Conservation (phyloP, 345 rosid genomes). For the Cardamine occulta region DNA sequence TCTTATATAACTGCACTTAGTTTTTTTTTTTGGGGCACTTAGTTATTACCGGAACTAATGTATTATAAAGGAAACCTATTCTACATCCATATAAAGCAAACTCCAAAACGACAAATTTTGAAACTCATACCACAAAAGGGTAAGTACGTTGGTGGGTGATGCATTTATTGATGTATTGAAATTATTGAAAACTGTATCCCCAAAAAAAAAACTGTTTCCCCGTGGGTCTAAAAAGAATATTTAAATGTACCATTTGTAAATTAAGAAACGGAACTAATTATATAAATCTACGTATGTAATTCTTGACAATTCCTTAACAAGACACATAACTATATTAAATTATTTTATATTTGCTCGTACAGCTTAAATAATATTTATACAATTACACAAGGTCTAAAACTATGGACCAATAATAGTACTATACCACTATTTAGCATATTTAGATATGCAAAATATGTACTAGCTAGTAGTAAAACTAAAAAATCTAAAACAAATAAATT, state of each 20-base stretch:
- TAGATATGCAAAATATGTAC: conserved; percentile 24
- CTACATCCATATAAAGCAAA: conserved; percentile 7
- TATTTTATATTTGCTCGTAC: conserved; percentile 19
- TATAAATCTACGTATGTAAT: conserved; percentile 1
- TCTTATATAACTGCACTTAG: no score
- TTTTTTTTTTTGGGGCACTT: no score
- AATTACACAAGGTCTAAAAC: conserved; percentile 1
- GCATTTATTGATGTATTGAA: conserved; percentile 27
- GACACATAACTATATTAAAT: not conserved
- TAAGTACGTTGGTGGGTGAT: conserved; percentile 39
- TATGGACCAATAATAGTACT: conserved; percentile 31
- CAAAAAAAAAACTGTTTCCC: not conserved
- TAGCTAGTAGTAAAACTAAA: not conserved
- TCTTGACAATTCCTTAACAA: not conserved
- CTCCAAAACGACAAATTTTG: conserved; percentile 15
- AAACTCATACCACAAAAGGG: conserved; percentile 36
- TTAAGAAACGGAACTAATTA: not conserved
- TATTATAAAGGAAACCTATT: not conserved
- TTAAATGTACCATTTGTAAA: not conserved
- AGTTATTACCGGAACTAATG: no score
- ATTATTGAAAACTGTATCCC: not conserved
- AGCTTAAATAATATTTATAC: not conserved
- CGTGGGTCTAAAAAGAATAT: not conserved
- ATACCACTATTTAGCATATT: conserved; percentile 21
- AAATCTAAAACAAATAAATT: not conserved